Evolutionary conservation across 2,329 filamentous ascomycete species (phyloP), one percentile per base, ranked within the genome.

Genomic region (Trichoderma aggressivum): DNA sequence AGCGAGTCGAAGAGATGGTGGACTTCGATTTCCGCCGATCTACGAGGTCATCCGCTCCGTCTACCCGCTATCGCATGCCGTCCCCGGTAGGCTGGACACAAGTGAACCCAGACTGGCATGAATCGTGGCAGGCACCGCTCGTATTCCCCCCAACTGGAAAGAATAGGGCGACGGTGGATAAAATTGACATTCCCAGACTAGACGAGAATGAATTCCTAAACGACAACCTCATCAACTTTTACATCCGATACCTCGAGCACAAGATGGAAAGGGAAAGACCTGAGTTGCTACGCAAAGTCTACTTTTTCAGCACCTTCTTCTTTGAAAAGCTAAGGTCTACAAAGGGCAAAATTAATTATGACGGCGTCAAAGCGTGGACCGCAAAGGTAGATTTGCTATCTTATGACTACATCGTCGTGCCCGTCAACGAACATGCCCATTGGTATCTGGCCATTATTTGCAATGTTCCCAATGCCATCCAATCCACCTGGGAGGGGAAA

Each of bases 361-460:
- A 92, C 30, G 91, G 90, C 5, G 94, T 99, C 70, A 90, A 91
- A 79, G 88, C 89, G 56, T 99, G 96, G 96, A 98, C 96, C 0
- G 86, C 91, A 39, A 93, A 90, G 75, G 86, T 95, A 26, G 93
- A 99, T 78, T 82, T 99, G 10, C 93, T 98, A 77, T 87, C 86
- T 7, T 94, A 93, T 75, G 93, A 97, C 78, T 98, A 94, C 79
- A 90, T 98, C 71, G 86, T 98, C 12, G 92, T 99, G 7, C 96
- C 96, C 0, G 93, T 99, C 79, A 97, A 97, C 76, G 92, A 98
- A 78, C 85, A 89, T 75, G 82, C 85, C 1, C 96, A 99, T 80
- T 99, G 97, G 96, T 98, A 96, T 81, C 84, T 98, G 74, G 94
- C 94, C 16, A 95, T 99, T 70, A 95, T 99, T 66, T 97, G 94